Base-by-base conservation (phyloP, 495 filamentous ascomycete species). In the Penicillium paxilli region DNA sequence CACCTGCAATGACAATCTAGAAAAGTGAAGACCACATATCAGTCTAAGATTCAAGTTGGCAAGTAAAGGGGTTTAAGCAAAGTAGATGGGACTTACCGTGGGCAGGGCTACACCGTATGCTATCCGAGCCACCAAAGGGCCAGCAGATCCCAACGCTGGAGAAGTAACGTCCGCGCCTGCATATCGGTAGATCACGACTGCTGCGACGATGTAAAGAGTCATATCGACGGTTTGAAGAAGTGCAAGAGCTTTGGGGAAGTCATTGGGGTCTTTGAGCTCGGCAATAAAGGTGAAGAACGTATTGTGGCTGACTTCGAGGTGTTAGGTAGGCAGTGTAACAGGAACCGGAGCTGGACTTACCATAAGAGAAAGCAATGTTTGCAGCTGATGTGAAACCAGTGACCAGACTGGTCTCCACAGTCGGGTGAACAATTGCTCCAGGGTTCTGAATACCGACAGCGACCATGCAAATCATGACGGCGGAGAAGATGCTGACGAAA, bases 71-170 rank as follows among this genome's bases (percentile, higher is more conserved):
- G 5, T 7, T 5, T 17, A n/a, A 16, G 4, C 33, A 37, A 20
- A 24, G 24, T 61, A 44, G 52, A 45, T 26, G 20, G 9, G 3
- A 16, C 10, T 24, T 21, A 78, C 83, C 9, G 88, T 90, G 0
- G 91, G 91, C 4, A 90, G 67, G 3, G 89, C 90, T 53, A 95
- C 76, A 16, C 90, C 90, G 61, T 88, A 96, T 3, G 89, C 87
- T 24, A 77, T 55, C 68, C 91, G 92, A 47, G 84, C 79, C 2
- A 94, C 65, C 0, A 83, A 25, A 0, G 73, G 71, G 11, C 83
- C 79, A 8, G 88, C 85, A 0, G 87, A 87, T 9, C 87, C 81
- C 4, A 95, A 76, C 2, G 90, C 89, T 2, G 91, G 91, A 0
- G 86, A 87, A 22, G 75, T 64, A 33, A 95, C 90, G 8, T 73